These are phyloP conservation scores for Bretziella fagacearum DNA, from an alignment of 2,329 filamentous ascomycete genomes.

Conservation along the genomic window DNA sequence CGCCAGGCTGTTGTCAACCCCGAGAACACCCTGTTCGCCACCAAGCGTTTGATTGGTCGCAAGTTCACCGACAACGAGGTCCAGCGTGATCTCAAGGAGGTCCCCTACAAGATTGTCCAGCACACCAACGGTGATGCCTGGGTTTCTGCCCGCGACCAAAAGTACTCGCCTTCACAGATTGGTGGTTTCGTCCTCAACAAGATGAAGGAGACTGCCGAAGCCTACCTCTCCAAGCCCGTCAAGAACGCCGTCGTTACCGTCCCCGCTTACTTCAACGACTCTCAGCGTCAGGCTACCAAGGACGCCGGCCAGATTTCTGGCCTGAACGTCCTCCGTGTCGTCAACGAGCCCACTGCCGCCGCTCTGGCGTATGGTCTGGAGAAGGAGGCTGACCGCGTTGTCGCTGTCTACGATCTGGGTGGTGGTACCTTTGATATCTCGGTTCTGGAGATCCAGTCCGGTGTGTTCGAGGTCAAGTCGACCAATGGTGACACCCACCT, in stretches of 20 bases:
- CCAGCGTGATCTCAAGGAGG: slow-evolving; percentile 92
- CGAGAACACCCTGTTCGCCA: slow-evolving; percentile 95
- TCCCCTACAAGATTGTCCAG: slow-evolving; percentile 96
- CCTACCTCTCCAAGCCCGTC: slow-evolving; percentile 73
- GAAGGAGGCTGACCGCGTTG: slow-evolving; percentile 77
- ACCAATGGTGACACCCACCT: slow-evolving; percentile 98
- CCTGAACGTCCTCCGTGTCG: slow-evolving; percentile 90
- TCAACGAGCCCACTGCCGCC: slow-evolving; percentile 94
- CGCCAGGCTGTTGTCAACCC: slow-evolving; percentile 97
- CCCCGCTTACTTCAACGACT: slow-evolving; percentile 97
- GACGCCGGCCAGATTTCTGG: slow-evolving; percentile 93
- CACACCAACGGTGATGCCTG: slow-evolving; percentile 93
- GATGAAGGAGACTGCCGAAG: slow-evolving; percentile 98
- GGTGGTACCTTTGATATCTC: slow-evolving; percentile 99
- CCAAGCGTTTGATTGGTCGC: slow-evolving; percentile 95
- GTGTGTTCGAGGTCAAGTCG: slow-evolving; percentile 97
- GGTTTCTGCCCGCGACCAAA: slow-evolving; percentile 83
- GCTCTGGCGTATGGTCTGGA: slow-evolving; percentile 92
- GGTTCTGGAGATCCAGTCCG: slow-evolving; percentile 89
- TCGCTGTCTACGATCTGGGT: slow-evolving; percentile 94
- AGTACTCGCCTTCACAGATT: slow-evolving; percentile 96
- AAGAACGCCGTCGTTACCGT: slow-evolving; percentile 97
- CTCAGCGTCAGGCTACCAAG: slow-evolving; percentile 94
- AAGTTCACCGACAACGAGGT: slow-evolving; percentile 91
- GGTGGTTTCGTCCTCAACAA: slow-evolving; percentile 93